Evolutionary conservation across 306 rosid genomes (phyloP).

Genomic region (Crataegus laevigata): DNA sequence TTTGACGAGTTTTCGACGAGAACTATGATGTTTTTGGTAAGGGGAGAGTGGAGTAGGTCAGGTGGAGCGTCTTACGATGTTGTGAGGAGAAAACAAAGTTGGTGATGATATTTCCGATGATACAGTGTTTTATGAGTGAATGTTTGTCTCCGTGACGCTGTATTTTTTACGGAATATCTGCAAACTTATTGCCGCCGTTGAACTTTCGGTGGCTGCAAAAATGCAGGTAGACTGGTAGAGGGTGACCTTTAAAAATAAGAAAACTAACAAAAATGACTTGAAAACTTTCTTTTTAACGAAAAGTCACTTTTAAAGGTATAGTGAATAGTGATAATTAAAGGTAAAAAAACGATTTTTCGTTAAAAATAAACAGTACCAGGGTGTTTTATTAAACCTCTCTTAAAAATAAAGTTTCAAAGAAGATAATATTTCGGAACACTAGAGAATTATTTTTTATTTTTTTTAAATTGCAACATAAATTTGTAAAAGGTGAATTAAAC

Average conservation of each 20-base stretch:
- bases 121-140: not conserved
- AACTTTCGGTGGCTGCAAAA: not conserved
- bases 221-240: not conserved
- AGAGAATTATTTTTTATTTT: too few relatives aligned
- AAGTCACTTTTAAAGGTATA: too few relatives aligned
- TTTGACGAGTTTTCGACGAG: not conserved
- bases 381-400: too few relatives aligned
- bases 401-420: too few relatives aligned
- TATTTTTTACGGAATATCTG: not conserved
- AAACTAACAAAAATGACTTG: too few relatives aligned
- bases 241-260: not conserved
- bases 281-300: too few relatives aligned
- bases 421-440: too few relatives aligned
- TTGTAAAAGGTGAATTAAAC: too few relatives aligned
- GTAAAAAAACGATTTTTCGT: too few relatives aligned
- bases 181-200: not conserved
- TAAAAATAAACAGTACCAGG: too few relatives aligned
- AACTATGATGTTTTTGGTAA: not conserved
- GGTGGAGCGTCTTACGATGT: not conserved
- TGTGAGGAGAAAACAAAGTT: not conserved
- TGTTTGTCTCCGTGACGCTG: not conserved
- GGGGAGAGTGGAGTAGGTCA: not conserved
- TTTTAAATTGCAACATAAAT: too few relatives aligned
- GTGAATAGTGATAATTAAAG: too few relatives aligned
- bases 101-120: not conserved